Evolutionary conservation across 345 rosid species (phyloP).

Genomic region (Salix arbutifolia): DNA sequence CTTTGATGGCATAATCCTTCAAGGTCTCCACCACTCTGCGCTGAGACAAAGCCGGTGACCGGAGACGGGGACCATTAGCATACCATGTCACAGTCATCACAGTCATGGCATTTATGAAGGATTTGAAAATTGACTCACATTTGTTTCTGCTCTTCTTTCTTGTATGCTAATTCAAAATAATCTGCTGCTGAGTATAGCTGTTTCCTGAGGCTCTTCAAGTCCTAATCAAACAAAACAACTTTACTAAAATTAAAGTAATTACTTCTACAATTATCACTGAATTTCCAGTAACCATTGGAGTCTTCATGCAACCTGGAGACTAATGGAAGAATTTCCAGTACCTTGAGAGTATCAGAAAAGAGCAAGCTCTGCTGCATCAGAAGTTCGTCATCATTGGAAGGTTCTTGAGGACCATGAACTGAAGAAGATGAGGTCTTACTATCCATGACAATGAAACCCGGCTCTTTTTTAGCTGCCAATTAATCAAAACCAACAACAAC

Average conservation of each 20-base stretch:
- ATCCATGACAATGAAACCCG: constrained; percentile 16
- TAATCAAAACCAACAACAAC: not conserved
- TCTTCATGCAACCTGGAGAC: not conserved
- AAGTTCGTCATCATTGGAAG: constrained; percentile 60
- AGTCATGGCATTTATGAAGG: not conserved
- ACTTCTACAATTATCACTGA: not conserved
- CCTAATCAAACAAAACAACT: constrained; percentile 37
- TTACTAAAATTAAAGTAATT: not conserved
- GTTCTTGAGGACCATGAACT: constrained; percentile 36
- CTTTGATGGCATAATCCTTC: constrained; percentile 71
- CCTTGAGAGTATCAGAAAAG: constrained; percentile 71
- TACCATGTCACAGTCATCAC: not conserved
- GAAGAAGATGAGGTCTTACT: constrained; percentile 39
- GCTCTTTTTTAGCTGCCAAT: not conserved
- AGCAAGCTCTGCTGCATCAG: constrained; percentile 63
- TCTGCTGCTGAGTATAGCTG: constrained; percentile 87
- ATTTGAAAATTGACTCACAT: constrained; percentile 33
- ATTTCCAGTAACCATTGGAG: not conserved
- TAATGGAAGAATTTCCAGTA: constrained; percentile 6
- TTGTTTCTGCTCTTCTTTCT: constrained; percentile 55
- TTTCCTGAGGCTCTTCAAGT: constrained; percentile 63
- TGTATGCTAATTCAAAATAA: constrained; percentile 64
- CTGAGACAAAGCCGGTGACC: not conserved
- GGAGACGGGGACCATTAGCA: not conserved
- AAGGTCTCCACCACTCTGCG: constrained; percentile 56